Evolutionary conservation across 768 basidiomycete genomes (phyloP), one percentile per base, ranked within the genome.

Genomic region (Cyclocybe aegerita): DNA sequence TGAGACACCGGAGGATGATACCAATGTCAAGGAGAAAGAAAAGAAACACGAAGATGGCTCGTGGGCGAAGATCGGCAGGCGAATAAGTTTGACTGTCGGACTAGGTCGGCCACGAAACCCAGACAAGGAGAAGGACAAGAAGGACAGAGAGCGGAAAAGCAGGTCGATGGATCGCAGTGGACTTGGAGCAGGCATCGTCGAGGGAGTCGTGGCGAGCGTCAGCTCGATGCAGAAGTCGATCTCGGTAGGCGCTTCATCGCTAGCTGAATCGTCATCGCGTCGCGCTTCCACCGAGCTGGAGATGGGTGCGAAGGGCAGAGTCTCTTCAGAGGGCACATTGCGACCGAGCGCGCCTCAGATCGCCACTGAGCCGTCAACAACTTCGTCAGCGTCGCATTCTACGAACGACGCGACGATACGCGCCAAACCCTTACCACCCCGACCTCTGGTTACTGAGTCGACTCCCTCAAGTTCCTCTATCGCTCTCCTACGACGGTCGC

Each of bases 21-120:
- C 35, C n/a, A 16, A 15, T 4, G 34, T 15, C 29, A 71, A 59
- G 32, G 49, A 49, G 49, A 71, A 71, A 55, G 60, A 65, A 34
- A 68, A 54, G 43, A 69, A 68, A 55, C 58, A 66, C 23, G 64
- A 63, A 49, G 65, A 60, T 38, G 58, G 55, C 17, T 78, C 78
- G 29, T 89, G 86, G 86, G 70, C 77, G n/a, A 85, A 81, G 61
- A 57, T 89, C 36, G 78, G 86, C 9, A 71, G 83, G 58, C 71
- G 86, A 52, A 76, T 89, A 48, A 86, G 82, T 58, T 67, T 82
- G 54, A 74, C 77, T 4, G 78, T 88, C 48, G 76, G 79, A 23
- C 65, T 82, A 66, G 63, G 56, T 43, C 56, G 62, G 60, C 61
- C 54, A 63, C 59, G 49, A 39, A 55, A 57, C 14, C 70, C 68